Evolutionary conservation across 164 flowering plant species (phyloP).

Genomic region (Akebia trifoliata): DNA sequence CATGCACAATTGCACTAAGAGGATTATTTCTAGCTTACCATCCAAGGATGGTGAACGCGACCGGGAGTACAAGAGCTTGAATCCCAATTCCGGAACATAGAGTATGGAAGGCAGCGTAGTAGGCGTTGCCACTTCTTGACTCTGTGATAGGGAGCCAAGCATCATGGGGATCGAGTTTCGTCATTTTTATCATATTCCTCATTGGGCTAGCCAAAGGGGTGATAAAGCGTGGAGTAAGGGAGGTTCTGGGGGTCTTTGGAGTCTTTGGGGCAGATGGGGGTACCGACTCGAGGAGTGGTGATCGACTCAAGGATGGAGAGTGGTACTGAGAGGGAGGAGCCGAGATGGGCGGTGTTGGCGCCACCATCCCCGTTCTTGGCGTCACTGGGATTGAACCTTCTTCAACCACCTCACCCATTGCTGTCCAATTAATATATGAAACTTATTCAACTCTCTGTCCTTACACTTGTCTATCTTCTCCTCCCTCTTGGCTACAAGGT

Average conservation of each 20-base stretch:
- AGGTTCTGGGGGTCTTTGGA: too few relatives aligned
- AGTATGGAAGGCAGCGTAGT: constrained; percentile 60
- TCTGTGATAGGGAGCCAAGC: constrained; percentile 78
- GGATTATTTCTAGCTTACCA: too few relatives aligned
- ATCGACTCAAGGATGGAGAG: constrained; percentile 25
- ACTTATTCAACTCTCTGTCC: too few relatives aligned
- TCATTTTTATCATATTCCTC: constrained; percentile 51
- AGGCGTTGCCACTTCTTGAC: constrained; percentile 68
- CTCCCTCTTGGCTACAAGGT: too few relatives aligned
- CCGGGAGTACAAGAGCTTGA: too few relatives aligned
- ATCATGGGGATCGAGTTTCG: constrained; percentile 30
- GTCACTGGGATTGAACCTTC: too few relatives aligned
- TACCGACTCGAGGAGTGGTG: constrained; percentile 15
- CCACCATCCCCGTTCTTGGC: too few relatives aligned
- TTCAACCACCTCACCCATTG: too few relatives aligned
- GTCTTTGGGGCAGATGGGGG: not conserved
- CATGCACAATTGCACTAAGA: too few relatives aligned
- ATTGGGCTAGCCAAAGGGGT: constrained; percentile 54
- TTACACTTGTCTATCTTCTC: too few relatives aligned
- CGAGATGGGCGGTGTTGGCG: constrained; percentile 12
- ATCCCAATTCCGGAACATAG: constrained; percentile 65
- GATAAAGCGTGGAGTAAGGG: constrained; percentile 32
- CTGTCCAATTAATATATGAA: too few relatives aligned
- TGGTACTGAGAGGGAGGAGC: constrained; percentile 22
- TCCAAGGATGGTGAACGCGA: constrained; percentile 64